A percentile compares a stretch with the other conserved stretches of the same genome.
Evolutionary conservation across 441 rosid genomes (phyloP).

Genomic region (Gossypium schwendimanii): DNA sequence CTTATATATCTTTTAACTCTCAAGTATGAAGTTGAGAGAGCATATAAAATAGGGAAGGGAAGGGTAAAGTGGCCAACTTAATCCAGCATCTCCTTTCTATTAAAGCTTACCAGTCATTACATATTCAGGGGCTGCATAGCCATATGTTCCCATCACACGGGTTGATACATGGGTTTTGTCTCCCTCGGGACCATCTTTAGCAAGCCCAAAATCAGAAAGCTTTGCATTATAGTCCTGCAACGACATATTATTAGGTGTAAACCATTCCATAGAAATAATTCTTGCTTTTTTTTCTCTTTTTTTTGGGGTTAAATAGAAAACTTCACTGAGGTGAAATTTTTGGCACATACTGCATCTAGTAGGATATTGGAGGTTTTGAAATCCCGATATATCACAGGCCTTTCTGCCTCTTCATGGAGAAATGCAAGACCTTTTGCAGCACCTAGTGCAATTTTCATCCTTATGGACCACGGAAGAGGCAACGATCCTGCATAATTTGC

Average conservation of each 20-base stretch:
- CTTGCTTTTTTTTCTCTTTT: background rate
- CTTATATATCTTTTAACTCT: background rate
- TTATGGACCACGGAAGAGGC: constrained; percentile 87
- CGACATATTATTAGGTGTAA: constrained; percentile 17
- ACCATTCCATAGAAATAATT: background rate
- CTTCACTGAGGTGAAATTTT: background rate
- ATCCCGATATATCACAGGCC: constrained; percentile 89
- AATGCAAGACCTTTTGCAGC: constrained; percentile 90
- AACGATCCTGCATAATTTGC: constrained; percentile 47
- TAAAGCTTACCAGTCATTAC: constrained; percentile 76
- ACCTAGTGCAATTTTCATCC: constrained; percentile 89
- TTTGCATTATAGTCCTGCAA: constrained; percentile 83
- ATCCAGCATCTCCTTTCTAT: background rate
- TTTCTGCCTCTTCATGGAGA: constrained; percentile 89
- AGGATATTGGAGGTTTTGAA: constrained; percentile 87
- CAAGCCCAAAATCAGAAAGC: constrained; percentile 90
- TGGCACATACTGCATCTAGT: constrained; percentile 59
- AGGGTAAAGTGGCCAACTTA: background rate
- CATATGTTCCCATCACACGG: constrained; percentile 91
- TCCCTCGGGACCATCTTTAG: constrained; percentile 91
- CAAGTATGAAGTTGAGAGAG: background rate
- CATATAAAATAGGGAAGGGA: background rate
- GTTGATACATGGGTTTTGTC: constrained; percentile 92
- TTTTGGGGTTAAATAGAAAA: background rate
- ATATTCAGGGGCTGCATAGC: constrained; percentile 90